Evolutionary conservation across 371 early-diverging fungal genomes (phyloP).

Genomic region (Rhizomucor pusillus): DNA sequence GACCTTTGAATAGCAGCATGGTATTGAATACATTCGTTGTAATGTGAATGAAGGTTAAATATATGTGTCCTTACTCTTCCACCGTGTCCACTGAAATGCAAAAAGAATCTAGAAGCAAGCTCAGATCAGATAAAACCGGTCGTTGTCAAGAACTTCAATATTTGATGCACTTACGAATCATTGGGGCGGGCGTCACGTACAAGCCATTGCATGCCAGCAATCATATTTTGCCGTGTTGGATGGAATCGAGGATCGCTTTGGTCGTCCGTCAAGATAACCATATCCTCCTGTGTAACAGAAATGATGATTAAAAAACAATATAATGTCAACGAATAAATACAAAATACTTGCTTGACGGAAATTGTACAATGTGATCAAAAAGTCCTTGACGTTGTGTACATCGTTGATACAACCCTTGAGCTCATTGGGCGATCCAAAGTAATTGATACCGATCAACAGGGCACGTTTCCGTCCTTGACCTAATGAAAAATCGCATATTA

Average conservation of each 20-base stretch:
- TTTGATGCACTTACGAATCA: slow-evolving; percentile 77
- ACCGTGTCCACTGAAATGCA: slow-evolving; percentile 94
- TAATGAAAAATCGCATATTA: background rate
- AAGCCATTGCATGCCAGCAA: slow-evolving; percentile 89
- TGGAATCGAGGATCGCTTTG: slow-evolving; percentile 59
- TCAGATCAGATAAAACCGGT: too few relatives aligned
- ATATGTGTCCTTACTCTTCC: slow-evolving; percentile 37
- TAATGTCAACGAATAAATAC: background rate
- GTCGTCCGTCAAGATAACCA: slow-evolving; percentile 89
- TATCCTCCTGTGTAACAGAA: slow-evolving; percentile 53
- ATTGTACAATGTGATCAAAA: slow-evolving; percentile 62
- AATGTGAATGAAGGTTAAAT: background rate
- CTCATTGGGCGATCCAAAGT: slow-evolving; percentile 63
- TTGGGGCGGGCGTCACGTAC: slow-evolving; percentile 77
- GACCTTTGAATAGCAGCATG: slow-evolving; percentile 14
- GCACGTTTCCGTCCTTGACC: slow-evolving; percentile 70
- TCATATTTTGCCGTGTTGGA: slow-evolving; percentile 85
- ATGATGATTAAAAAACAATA: background rate
- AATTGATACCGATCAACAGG: slow-evolving; percentile 92
- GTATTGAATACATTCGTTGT: background rate
- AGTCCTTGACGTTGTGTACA: slow-evolving; percentile 80
- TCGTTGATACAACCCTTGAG: slow-evolving; percentile 90
- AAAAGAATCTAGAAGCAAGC: slow-evolving; percentile 57
- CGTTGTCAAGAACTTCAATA: too few relatives aligned
- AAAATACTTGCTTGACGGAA: slow-evolving; percentile 48